Evolutionary conservation across 495 filamentous ascomycete genomes (phyloP).

Genomic region (Podospora australis): DNA sequence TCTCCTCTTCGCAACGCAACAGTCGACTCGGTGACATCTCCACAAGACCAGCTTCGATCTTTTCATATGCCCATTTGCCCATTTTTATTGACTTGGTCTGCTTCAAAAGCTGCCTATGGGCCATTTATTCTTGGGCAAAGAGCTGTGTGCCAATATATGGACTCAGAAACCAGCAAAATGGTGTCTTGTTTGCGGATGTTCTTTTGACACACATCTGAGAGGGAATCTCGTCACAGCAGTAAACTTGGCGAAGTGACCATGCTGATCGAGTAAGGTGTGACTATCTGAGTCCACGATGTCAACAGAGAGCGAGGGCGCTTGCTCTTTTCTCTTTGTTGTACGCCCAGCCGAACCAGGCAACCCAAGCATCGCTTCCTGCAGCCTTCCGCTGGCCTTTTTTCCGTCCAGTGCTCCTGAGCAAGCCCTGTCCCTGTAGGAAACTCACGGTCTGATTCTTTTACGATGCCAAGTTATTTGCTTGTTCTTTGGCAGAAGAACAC

Average conservation of each 20-base stretch:
- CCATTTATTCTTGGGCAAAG: too few species aligned
- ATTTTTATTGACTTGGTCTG: too few species aligned
- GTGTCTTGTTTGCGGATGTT: too few species aligned
- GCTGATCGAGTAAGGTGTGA: slow-evolving; percentile 48
- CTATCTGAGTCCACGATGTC: slow-evolving; percentile 27
- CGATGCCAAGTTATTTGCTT: slow-evolving; percentile 45
- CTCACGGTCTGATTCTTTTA: slow-evolving; percentile 24
- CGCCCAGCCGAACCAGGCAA: slow-evolving; percentile 25
- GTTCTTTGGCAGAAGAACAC: slow-evolving; percentile 32
- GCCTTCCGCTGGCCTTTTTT: slow-evolving; percentile 39
- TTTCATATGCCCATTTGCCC: too few species aligned
- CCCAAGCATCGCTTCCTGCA: slow-evolving; percentile 45
- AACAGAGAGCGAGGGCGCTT: slow-evolving; percentile 23
- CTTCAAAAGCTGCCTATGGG: too few species aligned
- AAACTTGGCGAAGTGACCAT: slow-evolving; percentile 31
- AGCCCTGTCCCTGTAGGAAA: slow-evolving; percentile 38
- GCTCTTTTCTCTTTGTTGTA: slow-evolving; percentile 37
- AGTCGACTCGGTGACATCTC: neutral
- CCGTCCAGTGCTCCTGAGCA: slow-evolving; percentile 40
- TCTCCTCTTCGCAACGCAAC: too few species aligned
- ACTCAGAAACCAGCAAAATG: too few species aligned
- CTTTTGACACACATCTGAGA: too few species aligned
- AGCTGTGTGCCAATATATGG: too few species aligned
- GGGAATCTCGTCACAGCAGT: too few species aligned
- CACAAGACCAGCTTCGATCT: slow-evolving; percentile 10